These are phyloP conservation scores for Cicer chorassanicum DNA, from an alignment of 306 rosid species.

Conservation along the genomic window DNA sequence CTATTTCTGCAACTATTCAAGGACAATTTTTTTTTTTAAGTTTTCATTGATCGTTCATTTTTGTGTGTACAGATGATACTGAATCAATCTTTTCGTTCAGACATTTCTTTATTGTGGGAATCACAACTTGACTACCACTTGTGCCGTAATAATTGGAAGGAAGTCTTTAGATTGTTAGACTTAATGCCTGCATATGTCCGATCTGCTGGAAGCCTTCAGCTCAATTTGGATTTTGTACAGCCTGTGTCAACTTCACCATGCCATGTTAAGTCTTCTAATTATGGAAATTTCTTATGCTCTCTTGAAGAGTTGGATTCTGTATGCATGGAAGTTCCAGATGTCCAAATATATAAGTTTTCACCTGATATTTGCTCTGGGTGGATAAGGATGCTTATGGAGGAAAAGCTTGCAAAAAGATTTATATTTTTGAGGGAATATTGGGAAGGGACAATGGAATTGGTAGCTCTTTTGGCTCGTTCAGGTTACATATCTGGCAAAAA, in stretches of 20 bases:
- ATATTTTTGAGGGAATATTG: slow-evolving; percentile 86
- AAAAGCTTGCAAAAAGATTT: slow-evolving; percentile 74
- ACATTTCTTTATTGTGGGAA: slow-evolving; percentile 78
- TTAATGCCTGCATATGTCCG: slow-evolving; percentile 64
- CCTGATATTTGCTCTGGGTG: slow-evolving; percentile 67
- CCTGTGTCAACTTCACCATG: slow-evolving; percentile 59
- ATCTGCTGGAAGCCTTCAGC: slow-evolving; percentile 77
- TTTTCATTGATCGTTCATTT: slow-evolving; percentile 39
- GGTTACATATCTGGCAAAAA: slow-evolving; percentile 65
- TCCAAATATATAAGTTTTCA: slow-evolving; percentile 69
- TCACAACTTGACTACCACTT: slow-evolving; percentile 84
- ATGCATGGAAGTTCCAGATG: slow-evolving; percentile 69
- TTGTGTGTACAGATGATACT: slow-evolving; percentile 70
- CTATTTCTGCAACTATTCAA: slow-evolving; percentile 16
- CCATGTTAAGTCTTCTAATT: slow-evolving; percentile 60
- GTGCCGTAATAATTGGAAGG: slow-evolving; percentile 77
- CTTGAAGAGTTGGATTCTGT: slow-evolving; percentile 85
- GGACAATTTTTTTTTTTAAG: not conserved
- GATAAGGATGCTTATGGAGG: slow-evolving; percentile 79
- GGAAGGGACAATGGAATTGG: slow-evolving; percentile 81
- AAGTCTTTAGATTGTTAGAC: slow-evolving; percentile 72
- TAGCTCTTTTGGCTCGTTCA: slow-evolving; percentile 75
- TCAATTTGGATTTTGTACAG: slow-evolving; percentile 74
- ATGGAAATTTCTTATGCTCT: slow-evolving; percentile 68
- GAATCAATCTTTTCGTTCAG: slow-evolving; percentile 66